Evolutionary conservation across 1,284 basidiomycete genomes (phyloP).

Genomic region (Cutaneotrichosporon spelunceum): DNA sequence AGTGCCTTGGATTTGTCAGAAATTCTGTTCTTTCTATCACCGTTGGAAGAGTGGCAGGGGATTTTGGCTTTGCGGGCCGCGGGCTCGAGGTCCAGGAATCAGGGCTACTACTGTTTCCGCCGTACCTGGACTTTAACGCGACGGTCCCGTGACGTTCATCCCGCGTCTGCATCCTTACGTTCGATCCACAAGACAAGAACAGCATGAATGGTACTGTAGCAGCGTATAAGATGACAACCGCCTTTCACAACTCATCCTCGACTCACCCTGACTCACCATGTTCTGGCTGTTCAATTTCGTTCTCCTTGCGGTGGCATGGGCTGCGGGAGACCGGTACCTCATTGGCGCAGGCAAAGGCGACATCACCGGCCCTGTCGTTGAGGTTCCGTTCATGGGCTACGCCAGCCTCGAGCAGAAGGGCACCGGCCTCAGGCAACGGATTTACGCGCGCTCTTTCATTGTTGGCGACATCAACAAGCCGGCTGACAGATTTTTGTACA

Average conservation of each 20-base stretch:
- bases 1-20: too few relatives aligned
- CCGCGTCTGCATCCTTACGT: too few relatives aligned
- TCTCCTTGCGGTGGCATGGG: background rate
- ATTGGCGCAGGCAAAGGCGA: slow-evolving; percentile 21
- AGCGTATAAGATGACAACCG: too few relatives aligned
- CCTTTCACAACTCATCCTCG: background rate
- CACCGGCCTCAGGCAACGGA: slow-evolving; percentile 15
- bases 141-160: too few relatives aligned
- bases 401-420: slow-evolving; percentile 16
- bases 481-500: slow-evolving; percentile 14
- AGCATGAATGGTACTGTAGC: too few relatives aligned
- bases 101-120: too few relatives aligned
- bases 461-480: slow-evolving; percentile 7
- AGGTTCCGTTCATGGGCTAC: slow-evolving; percentile 20
- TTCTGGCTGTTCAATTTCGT: background rate
- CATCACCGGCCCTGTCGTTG: slow-evolving; percentile 20
- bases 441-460: slow-evolving; percentile 20
- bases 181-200: too few relatives aligned
- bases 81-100: too few relatives aligned
- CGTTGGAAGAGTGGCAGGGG: too few relatives aligned
- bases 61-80: too few relatives aligned
- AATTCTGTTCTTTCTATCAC: too few relatives aligned
- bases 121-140: too few relatives aligned
- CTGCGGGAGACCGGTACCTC: slow-evolving; percentile 20
- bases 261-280: background rate